These are phyloP conservation scores for Exsudoporus frostii DNA, from an alignment of 768 basidiomycete genomes.

Conservation along the genomic window DNA sequence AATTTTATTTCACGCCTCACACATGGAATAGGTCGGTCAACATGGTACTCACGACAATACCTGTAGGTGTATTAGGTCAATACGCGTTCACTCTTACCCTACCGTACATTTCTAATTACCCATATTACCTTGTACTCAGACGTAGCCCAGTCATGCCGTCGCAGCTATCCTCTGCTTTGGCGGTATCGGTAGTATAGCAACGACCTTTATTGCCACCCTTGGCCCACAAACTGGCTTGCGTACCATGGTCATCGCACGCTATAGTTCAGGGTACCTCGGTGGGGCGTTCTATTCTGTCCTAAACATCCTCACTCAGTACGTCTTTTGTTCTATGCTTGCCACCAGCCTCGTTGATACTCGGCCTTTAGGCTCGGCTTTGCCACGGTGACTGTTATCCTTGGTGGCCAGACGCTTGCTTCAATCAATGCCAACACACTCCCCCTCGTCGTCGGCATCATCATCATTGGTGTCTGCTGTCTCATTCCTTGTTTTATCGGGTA, in stretches of 20 bases:
- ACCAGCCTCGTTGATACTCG: not conserved
- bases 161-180: conserved; percentile 46
- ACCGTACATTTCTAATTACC: conserved; percentile 28
- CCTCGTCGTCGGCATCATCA: conserved; percentile 47
- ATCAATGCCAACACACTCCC: conserved; percentile 44
- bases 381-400: conserved; percentile 48
- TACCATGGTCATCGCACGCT: conserved; percentile 52
- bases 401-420: conserved; percentile 49
- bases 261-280: conserved; percentile 47
- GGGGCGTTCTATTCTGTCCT: conserved; percentile 48
- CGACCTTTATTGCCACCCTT: conserved; percentile 51
- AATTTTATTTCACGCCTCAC: not conserved
- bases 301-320: conserved; percentile 51
- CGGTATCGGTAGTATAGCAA: conserved; percentile 39
- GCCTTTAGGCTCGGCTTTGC: conserved; percentile 44
- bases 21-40: conserved; percentile 42
- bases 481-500: conserved; percentile 50
- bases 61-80: conserved; percentile 50
- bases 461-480: conserved; percentile 40
- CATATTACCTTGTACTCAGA: not conserved
- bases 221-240: conserved; percentile 52
- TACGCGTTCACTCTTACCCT: conserved; percentile 48
- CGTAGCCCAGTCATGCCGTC: conserved; percentile 35
- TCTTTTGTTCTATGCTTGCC: not conserved
- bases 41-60: conserved; percentile 45